Base-by-base conservation (phyloP, 23 red algal species). In the Cyanidioschyzon merolae region DNA sequence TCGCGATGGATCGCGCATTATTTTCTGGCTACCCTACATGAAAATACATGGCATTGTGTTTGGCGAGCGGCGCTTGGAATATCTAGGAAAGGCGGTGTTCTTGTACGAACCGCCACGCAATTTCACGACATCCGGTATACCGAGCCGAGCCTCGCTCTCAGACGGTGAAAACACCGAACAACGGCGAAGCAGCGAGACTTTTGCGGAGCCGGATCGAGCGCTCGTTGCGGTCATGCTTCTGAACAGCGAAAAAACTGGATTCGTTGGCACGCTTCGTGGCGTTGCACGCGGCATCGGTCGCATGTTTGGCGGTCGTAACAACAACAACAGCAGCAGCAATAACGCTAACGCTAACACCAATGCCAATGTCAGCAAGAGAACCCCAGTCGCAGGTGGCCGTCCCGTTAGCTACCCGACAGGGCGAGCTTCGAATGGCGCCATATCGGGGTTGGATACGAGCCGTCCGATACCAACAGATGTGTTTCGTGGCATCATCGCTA, bases 1-100 rank as follows among this genome's bases (percentile, higher is more conserved):
- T 87, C 76, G 50, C 39, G 84, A 87, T 67, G 76, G 83, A 57
- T 75, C 76, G 29, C 75, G 83, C 0, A 77, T 86, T 39, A 76
- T 86, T 7, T 86, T 79, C 54, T 79, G 63, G 18, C 68, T 80
- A 34, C 83, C 83, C 1, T 58, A 40, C 29, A 86, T 86, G 83
- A 40, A 79, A 2, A 38, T 86, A 18, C 83, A 78, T 54, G 83
- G 74, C 1, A 59, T 86, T 34, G 58, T 68, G 2, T 71, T 71
- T 27, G 63, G 63, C 7, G 63, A 71, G 32, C 63, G 63, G 32
- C 63, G 63, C 2, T 27, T 71, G 29, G 63, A 71, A 27, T 71
- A 71, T 35, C 63, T 71, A 27, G 63, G 63, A 25, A 25, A 35
- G 7, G 63, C 63, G 32, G 63, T 71, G 63, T 71, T 71, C 29